Conservation (phyloP, 108 stramenopile genomes). For the Fistulifera solaris region DNA sequence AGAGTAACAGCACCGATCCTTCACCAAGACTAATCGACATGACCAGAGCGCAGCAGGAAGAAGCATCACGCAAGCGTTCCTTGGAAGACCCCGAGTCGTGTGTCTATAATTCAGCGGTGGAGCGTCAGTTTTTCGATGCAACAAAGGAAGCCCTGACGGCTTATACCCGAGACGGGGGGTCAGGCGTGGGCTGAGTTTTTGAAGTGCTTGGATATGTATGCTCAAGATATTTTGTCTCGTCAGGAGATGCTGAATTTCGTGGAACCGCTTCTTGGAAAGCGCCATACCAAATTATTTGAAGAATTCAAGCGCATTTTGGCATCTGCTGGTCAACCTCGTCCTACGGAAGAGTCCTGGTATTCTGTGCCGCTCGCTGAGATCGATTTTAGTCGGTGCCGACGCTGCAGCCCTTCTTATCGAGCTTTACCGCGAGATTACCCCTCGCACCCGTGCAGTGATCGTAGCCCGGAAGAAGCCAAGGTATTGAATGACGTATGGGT, state of each 20-base stretch:
- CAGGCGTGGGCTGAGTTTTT: conserved; percentile 94
- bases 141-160: conserved; percentile 76
- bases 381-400: conserved; percentile 82
- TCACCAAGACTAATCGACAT: conserved; percentile 60
- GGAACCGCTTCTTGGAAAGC: conserved; percentile 83
- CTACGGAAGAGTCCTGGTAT: conserved; percentile 82
- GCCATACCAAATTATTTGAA: conserved; percentile 79
- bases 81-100: conserved; percentile 44
- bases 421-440: conserved; percentile 92
- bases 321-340: conserved; percentile 54
- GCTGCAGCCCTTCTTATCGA: conserved; percentile 91
- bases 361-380: conserved; percentile 86
- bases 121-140: conserved; percentile 84
- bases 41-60: conserved; percentile 26
- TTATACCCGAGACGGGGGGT: conserved; percentile 67
- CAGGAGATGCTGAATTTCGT: conserved; percentile 90
- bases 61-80: conserved; percentile 9
- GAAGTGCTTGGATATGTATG: conserved; percentile 90
- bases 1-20: background rate
- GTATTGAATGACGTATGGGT: conserved; percentile 97
- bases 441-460: conserved; percentile 83
- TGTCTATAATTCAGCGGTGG: conserved; percentile 82
- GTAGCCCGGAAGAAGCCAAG: conserved; percentile 65
- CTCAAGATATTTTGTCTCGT: conserved; percentile 85
- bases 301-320: conserved; percentile 90